Evolutionary conservation across 805 yeast genomes (phyloP).

Genomic region (Nakazawaea holstii): DNA sequence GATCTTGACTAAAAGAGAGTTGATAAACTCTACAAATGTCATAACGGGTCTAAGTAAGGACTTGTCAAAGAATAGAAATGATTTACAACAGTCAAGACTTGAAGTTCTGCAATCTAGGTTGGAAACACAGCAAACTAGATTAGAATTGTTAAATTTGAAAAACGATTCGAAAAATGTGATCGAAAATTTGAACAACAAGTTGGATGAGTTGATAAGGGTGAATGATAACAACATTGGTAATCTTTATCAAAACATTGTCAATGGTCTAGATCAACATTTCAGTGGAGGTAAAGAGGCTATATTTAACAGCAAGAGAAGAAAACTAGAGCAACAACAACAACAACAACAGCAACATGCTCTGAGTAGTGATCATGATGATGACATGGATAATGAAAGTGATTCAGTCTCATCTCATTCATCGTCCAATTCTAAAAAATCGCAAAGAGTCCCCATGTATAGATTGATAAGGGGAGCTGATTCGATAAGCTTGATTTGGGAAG

Average conservation of each 20-base stretch:
- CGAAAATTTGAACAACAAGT: conserved; percentile 1
- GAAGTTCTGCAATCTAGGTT: conserved; percentile 10
- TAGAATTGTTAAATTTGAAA: conserved; percentile 9
- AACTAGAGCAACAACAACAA: not conserved
- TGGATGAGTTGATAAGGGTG: conserved; percentile 5
- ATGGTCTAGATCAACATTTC: conserved; percentile 8
- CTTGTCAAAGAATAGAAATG: conserved; percentile 6
- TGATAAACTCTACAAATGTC: not conserved
- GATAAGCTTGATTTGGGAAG: conserved; percentile 50
- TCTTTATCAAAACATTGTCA: conserved; percentile 10
- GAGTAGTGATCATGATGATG: not conserved
- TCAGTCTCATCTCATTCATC: not conserved
- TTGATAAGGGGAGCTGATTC: conserved; percentile 20
- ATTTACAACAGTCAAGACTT: conserved; percentile 10
- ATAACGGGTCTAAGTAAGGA: conserved; percentile 3
- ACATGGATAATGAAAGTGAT: not conserved
- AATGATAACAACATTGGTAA: not conserved
- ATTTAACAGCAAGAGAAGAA: not conserved
- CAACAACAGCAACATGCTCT: too few species aligned
- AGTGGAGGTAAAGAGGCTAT: not conserved
- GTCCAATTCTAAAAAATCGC: not conserved
- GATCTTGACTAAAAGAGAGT: conserved; percentile 2
- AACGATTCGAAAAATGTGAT: conserved; percentile 7
- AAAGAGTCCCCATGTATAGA: conserved; percentile 10
- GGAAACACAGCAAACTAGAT: conserved; percentile 11